Evolutionary conservation across 768 basidiomycete genomes (phyloP).

Genomic region (Paxillus involutus): DNA sequence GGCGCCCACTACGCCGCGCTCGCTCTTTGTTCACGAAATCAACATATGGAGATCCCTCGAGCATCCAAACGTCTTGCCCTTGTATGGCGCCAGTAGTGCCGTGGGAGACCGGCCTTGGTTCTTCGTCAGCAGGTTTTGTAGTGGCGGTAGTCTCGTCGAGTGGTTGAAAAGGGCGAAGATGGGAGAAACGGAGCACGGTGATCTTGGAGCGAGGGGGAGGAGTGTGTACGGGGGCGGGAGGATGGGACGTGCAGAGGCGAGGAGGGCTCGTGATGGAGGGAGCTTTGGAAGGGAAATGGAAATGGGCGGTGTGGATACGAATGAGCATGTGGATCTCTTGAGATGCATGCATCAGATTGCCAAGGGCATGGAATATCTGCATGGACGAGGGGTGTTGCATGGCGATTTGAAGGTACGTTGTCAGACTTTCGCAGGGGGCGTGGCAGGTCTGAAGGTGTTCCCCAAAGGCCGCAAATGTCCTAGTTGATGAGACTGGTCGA

Average conservation of each 20-base stretch:
- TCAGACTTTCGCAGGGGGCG: not conserved
- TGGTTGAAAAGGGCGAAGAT: constrained; percentile 44
- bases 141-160: constrained; percentile 60
- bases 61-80: constrained; percentile 69
- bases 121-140: constrained; percentile 73
- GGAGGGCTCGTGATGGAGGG: not conserved
- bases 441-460: not conserved
- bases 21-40: constrained; percentile 69
- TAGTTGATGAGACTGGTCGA: constrained; percentile 63
- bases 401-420: constrained; percentile 74
- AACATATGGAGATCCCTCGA: constrained; percentile 68
- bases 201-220: not conserved
- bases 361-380: constrained; percentile 81
- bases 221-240: not conserved
- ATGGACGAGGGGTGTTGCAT: constrained; percentile 65
- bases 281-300: not conserved
- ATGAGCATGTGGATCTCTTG: constrained; percentile 39
- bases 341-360: constrained; percentile 73
- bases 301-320: not conserved
- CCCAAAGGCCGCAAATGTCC: constrained; percentile 67
- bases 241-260: not conserved
- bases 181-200: not conserved
- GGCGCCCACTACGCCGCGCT: constrained; percentile 55
- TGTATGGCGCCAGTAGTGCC: constrained; percentile 78
- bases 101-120: constrained; percentile 73